Evolutionary conservation across 352 stramenopile species (phyloP), one percentile per base, ranked within the genome.

Genomic region (Phytophthora fragariae): DNA sequence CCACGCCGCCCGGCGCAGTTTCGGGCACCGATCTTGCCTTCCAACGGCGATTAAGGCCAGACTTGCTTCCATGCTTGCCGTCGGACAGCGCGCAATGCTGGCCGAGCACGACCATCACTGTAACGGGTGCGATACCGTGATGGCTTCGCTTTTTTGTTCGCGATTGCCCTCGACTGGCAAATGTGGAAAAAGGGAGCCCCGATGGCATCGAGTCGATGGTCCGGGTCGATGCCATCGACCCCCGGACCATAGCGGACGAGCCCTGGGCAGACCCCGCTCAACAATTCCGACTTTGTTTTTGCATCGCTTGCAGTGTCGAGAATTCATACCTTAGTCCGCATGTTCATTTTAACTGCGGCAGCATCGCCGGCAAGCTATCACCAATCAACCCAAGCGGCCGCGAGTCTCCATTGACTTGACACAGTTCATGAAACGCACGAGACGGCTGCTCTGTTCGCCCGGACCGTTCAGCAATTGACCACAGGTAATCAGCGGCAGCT

Each of bases 391-490:
- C 14, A 27, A 27, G 24, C 24, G 24, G 37, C 8, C 41, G 17
- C 17, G 11, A 54, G 14, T 31, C 17, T 29, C 47, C 47, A 54
- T 29, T 58, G 52, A 41, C 24, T 54, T 37, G 57, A 62, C 57
- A 24, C 19, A 39, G 35, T 33, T 9, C 12, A 29, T 33, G 57
- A 63, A 63, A 63, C 39, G 37, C 24, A 63, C 39, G 15, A 2
- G 14, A 41, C 14, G 19, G 21, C n/a, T 31, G 54, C 39, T 53
- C 57, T 54, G 57, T 44, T 44, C 14, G 21, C 39, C 0, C n/a
- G 17, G 31, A 53, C 39, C 17, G 57, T 24, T 35, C 9, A n/a
- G n/a, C 9, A 49, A 47, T 54, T 19, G 41, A 7, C 15, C 10
- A 49, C 8, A 5, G 35, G 35, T 41, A 41, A 19, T 14, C 5